Evolutionary conservation across 2,329 filamentous ascomycete genomes (phyloP), one percentile per base, ranked within the genome.

Genomic region (Penicillium sp.): DNA sequence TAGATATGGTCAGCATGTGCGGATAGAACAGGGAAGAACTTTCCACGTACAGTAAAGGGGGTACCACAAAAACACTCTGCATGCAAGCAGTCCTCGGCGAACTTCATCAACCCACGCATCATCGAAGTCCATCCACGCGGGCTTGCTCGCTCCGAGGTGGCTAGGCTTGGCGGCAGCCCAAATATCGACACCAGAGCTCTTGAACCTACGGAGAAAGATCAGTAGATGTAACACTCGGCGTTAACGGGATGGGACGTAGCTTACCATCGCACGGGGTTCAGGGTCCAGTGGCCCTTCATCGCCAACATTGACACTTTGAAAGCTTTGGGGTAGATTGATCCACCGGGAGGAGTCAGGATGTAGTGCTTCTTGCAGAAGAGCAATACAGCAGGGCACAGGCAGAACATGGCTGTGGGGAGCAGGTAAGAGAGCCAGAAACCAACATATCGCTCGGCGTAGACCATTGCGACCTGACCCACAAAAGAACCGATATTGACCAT

Each of bases 41-140:
- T 19, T 13, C 23, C 13, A 63, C 69, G 47, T 61, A 75, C 76
- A 78, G 68, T 77, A 83, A 10, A 82, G 72, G n/a, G 80, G 80
- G 55, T 77, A 84, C 73, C 81, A 83, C 60, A 83, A 75, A 74
- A 90, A 93, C 35, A 91, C 88, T 62, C 84, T 81, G 78, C 87
- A 90, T 56, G 88, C 87, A 66, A 83, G 80, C 56, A 89, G 78
- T 60, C 88, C 89, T 74, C 89, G 87, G 52, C 81, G 81, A 49
- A 92, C 86, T 70, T 93, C 88, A 70, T 91, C 89, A 35, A 93
- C 89, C 89, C 89, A 93, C 52, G 85, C 84, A 65, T 93, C 90
- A 61, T 93, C 89, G 65, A 91, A 92, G 0, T 86, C 89, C 87
- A 93, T 92, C 71, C 71, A 73, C 6, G n/a, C n/a, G 1, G 71